These are phyloP conservation scores for Cymbopogon flexuosus DNA, from an alignment of 202 grass and related monocot species.

Conservation along the genomic window DNA sequence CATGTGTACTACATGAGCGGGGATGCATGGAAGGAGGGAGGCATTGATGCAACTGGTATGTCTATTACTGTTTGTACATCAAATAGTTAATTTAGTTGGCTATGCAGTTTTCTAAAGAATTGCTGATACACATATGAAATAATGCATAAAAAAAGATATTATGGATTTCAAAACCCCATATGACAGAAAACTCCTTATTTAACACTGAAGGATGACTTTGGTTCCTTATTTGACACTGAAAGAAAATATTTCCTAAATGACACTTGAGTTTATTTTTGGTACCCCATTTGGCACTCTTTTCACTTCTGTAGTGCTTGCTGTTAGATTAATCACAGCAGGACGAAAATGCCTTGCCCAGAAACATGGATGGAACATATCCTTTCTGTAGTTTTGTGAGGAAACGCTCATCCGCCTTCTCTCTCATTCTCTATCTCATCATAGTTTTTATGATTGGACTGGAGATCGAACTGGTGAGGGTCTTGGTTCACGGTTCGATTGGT, in stretches of 20 bases:
- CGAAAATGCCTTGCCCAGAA: neutral
- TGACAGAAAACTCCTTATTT: neutral
- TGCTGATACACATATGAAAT: slow-evolving; percentile 11
- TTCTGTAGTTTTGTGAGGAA: neutral
- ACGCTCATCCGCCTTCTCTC: neutral
- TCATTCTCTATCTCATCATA: neutral
- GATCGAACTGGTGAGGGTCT: too few relatives aligned
- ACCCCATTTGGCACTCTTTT: neutral
- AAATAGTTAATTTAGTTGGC: slow-evolving; percentile 12
- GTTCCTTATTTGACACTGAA: neutral
- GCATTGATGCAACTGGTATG: slow-evolving; percentile 93
- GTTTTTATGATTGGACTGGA: too few relatives aligned
- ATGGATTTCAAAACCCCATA: neutral
- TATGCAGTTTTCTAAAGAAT: neutral
- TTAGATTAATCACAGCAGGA: neutral
- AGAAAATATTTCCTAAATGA: neutral
- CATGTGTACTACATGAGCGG: slow-evolving; percentile 97
- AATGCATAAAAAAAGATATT: neutral
- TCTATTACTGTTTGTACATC: slow-evolving; percentile 20
- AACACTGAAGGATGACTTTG: too few relatives aligned
- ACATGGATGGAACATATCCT: neutral
- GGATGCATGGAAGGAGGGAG: slow-evolving; percentile 98
- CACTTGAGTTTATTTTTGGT: neutral
- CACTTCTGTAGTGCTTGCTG: neutral
- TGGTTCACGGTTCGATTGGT: too few relatives aligned